phyloP scores from a whole-genome alignment of 768 basidiomycete genomes.

The Hypholoma sublateritium region DNA sequence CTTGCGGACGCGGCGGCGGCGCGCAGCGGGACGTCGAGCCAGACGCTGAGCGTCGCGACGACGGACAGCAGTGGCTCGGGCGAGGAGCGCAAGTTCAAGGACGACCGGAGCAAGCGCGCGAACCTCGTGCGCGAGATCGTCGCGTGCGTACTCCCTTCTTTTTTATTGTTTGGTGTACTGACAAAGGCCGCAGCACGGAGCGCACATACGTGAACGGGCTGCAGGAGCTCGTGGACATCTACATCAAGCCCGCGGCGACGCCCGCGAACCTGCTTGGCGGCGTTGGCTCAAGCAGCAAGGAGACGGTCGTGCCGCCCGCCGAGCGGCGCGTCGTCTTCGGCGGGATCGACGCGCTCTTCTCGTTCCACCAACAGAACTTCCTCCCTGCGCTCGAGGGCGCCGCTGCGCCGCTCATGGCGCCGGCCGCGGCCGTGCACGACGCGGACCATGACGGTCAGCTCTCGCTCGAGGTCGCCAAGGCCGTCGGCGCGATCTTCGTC shows the following conservation, averaged over 20 bases:
- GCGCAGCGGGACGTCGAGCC: slow-evolving; percentile 58
- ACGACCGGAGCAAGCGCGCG: slow-evolving; percentile 83
- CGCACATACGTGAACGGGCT: slow-evolving; percentile 93
- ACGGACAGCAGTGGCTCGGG: slow-evolving; percentile 72
- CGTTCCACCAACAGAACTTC: slow-evolving; percentile 92
- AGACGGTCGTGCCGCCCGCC: slow-evolving; percentile 79
- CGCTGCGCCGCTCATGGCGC: slow-evolving; percentile 63
- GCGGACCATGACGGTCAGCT: slow-evolving; percentile 71
- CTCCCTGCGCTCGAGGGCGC: slow-evolving; percentile 86
- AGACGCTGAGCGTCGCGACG: slow-evolving; percentile 73
- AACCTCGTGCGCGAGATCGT: slow-evolving; percentile 90
- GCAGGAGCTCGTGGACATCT: slow-evolving; percentile 92
- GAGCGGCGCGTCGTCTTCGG: slow-evolving; percentile 93
- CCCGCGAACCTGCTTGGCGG: slow-evolving; percentile 70
- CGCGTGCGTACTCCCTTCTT: slow-evolving; percentile 51
- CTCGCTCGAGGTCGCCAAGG: slow-evolving; percentile 72
- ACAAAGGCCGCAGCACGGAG: slow-evolving; percentile 70
- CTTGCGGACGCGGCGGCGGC: slow-evolving; percentile 59
- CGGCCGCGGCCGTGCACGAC: slow-evolving; percentile 41
- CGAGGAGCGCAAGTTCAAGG: slow-evolving; percentile 88
- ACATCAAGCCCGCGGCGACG: slow-evolving; percentile 81
- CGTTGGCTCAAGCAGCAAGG: slow-evolving; percentile 65
- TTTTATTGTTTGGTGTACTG: slow-evolving; percentile 11
- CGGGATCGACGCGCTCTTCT: slow-evolving; percentile 85
- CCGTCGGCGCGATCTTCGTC: slow-evolving; percentile 86